A percentile compares a stretch with the other conserved stretches of the same genome.
phyloP scores from a whole-genome alignment of 441 rosid genomes.

The Erysimum pusillum region DNA sequence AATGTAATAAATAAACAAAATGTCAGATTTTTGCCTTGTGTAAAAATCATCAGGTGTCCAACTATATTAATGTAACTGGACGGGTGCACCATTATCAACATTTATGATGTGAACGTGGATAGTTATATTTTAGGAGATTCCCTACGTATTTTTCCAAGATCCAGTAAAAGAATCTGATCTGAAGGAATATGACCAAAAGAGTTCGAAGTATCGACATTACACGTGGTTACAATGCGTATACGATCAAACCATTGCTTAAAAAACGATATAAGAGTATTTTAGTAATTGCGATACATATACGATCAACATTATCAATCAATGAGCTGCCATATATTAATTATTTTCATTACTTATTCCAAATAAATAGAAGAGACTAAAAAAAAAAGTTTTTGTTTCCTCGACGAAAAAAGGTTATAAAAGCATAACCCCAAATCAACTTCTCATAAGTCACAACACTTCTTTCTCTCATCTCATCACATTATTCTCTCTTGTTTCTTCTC shows the following conservation, averaged over 20 bases:
- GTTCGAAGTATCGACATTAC: slow-evolving; percentile 31
- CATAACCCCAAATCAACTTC: slow-evolving; percentile 12
- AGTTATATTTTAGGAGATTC: slow-evolving; percentile 23
- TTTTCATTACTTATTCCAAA: slow-evolving; percentile 1
- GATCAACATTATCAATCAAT: slow-evolving; percentile 27
- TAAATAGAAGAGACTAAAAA: not conserved
- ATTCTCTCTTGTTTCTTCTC: slow-evolving; percentile 13
- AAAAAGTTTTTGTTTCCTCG: not conserved
- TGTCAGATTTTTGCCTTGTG: not conserved
- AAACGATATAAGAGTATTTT: not conserved
- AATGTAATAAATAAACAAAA: not conserved
- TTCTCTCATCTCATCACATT: not conserved
- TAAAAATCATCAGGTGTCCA: slow-evolving; percentile 1
- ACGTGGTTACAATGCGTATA: slow-evolving; percentile 39
- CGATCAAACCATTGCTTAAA: slow-evolving; percentile 20
- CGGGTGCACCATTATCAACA: not conserved
- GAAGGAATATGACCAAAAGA: slow-evolving; percentile 19
- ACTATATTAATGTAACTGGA: not conserved
- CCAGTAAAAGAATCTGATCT: slow-evolving; percentile 32
- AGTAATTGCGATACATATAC: not conserved
- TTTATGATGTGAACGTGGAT: not conserved
- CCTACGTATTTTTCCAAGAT: slow-evolving; percentile 23
- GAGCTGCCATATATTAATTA: slow-evolving; percentile 42
- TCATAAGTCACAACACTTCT: slow-evolving; percentile 8
- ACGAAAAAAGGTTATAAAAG: slow-evolving; percentile 36